Evolutionary conservation across 2,329 filamentous ascomycete species (phyloP).

Genomic region (Diplodia corticola): DNA sequence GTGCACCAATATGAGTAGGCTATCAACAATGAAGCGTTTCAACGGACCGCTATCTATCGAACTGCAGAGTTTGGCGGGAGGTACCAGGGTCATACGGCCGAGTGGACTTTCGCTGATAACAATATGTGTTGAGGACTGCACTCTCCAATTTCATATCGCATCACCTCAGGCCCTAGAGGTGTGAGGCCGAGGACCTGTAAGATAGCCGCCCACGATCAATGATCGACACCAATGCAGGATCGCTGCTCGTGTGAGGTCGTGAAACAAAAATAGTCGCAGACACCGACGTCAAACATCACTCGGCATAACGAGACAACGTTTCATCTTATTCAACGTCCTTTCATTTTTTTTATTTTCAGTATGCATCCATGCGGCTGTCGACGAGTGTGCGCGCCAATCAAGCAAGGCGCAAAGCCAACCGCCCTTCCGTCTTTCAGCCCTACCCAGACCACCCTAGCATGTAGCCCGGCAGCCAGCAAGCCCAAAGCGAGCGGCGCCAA

Average conservation of each 20-base stretch:
- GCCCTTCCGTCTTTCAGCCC: neutral
- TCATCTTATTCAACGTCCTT: constrained; percentile 10
- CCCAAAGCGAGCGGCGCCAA: constrained; percentile 5
- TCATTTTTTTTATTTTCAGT: constrained; percentile 14
- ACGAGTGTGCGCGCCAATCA: neutral
- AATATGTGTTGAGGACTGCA: no score
- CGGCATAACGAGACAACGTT: neutral
- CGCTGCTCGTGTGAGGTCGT: neutral
- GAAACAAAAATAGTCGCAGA: neutral
- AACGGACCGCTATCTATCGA: neutral
- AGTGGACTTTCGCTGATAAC: neutral
- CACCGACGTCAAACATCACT: neutral
- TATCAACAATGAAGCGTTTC: neutral
- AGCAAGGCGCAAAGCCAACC: neutral
- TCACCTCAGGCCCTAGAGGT: neutral
- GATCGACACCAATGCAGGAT: neutral
- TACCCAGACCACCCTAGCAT: no score
- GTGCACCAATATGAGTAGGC: neutral
- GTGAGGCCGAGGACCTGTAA: neutral
- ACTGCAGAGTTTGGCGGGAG: neutral
- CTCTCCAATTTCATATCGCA: neutral
- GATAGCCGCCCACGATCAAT: neutral
- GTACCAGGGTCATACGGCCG: neutral
- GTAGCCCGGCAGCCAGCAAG: constrained; percentile 11
- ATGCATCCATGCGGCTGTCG: neutral